Conservation (phyloP, 2,329 filamentous ascomycete species). For the Emmonsiellopsis sp. region DNA sequence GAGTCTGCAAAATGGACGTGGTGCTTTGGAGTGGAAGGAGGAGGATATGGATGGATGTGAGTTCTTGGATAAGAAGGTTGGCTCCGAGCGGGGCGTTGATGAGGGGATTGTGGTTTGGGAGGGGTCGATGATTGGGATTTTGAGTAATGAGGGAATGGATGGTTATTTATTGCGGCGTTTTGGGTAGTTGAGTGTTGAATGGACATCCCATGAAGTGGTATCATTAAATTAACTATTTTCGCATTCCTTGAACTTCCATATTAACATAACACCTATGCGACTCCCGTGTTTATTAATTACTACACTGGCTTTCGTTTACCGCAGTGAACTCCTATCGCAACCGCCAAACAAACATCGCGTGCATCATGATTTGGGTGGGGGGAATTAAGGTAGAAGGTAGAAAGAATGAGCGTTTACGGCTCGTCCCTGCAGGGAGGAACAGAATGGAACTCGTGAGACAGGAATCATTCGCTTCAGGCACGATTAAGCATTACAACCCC, state of each 20-base stretch:
- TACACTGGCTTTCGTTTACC: too few relatives aligned
- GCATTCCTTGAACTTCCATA: too few relatives aligned
- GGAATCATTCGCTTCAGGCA: background rate
- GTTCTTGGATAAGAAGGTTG: slow-evolving; percentile 30
- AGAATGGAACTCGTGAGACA: background rate
- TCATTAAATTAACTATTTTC: too few relatives aligned
- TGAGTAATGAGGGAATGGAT: too few relatives aligned
- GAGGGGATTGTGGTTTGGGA: background rate
- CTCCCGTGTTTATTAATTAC: too few relatives aligned
- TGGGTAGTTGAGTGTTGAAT: too few relatives aligned
- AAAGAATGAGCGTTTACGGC: background rate
- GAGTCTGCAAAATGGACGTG: too few relatives aligned
- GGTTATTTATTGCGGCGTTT: too few relatives aligned
- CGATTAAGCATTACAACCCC: background rate
- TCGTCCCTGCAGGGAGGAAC: background rate
- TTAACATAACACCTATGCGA: too few relatives aligned
- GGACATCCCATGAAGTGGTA: too few relatives aligned
- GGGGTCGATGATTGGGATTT: too few relatives aligned
- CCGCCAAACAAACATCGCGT: background rate
- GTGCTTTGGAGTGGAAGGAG: slow-evolving; percentile 19
- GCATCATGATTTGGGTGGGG: background rate
- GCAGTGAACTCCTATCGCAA: too few relatives aligned
- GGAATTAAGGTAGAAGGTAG: background rate
- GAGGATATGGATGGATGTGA: slow-evolving; percentile 32
- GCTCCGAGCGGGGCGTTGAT: slow-evolving; percentile 5